Evolutionary conservation across 2,329 filamentous ascomycete genomes (phyloP), one percentile per base, ranked within the genome.

Genomic region (Ascochyta pisi): DNA sequence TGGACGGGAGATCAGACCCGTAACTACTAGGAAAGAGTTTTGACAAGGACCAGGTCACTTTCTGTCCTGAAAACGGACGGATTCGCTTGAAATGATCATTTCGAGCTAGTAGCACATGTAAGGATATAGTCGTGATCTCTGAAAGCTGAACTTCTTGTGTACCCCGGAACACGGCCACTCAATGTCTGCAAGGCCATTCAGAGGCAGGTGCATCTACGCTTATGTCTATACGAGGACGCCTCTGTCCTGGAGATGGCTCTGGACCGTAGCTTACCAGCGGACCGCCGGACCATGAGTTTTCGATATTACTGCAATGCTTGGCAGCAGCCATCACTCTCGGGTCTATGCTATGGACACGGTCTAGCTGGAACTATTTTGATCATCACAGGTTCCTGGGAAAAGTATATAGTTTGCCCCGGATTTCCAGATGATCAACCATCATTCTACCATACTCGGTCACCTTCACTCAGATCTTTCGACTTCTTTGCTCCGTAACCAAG

Each of bases 201-300:
- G 42, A 46, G 51, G 35, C 42, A 50, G 50, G 42, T 57, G 40
- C 50, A 61, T 57, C 49, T 15, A 10, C 50, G 40, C 45, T 53
- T 37, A 52, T 54, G 60, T 40, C 43, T 43, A 74, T 67, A 74
- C 67, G 65, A 70, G 69, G 66, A 70, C 68, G 68, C 63, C 67
- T 69, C 63, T 69, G 62, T 57, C 53, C 19, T 49, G 29, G 39
- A 37, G 43, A 59, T 35, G 39, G 40, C 50, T 67, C 57, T 68
- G 46, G 57, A 66, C 69, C 67, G 67, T 65, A 69, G 62, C 65
- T 43, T 58, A 53, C 41, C 50, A 62, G 57, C 66, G 67, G 66
- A 62, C 67, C 66, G 66, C 65, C 68, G 68, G 66, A 63, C 69
- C 66, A 69, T 41, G 62, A 70, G 72, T 70, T 69, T 61, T 68